Base-by-base conservation (phyloP, 306 rosid genomes). In the Begonia fuchsioides region DNA sequence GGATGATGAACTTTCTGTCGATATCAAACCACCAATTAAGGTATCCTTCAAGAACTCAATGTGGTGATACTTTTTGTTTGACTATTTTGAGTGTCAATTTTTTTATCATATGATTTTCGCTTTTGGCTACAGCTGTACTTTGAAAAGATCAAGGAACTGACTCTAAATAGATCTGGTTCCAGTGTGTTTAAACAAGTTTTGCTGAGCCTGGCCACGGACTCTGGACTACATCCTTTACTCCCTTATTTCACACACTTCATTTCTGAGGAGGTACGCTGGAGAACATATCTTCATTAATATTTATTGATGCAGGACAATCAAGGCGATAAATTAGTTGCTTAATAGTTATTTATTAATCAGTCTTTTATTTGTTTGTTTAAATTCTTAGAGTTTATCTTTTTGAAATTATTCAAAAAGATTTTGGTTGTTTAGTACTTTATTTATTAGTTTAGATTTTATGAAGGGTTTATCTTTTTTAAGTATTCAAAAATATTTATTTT, bases 161-260 rank as follows among this genome's bases (percentile, higher is more conserved):
- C 76, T 53, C 47, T 64, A 45, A 68, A 72, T 48, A 88, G 72
- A 74, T 71, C 90, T 57, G 63, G 75, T 16, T 81, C 93, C 47
- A 47, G 51, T 63, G 64, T 77, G 52, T 72, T 84, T 13, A 74
- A 76, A 68, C 67, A 77, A 74, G 95, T 78, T 11, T 52, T 88
- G 70, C 41, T 77, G 66, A 84, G 93, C 78, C 57, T 88, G 77
- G 68, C 90, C 49, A 71, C 79, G 6, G 90, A 88, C 66, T 73
- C 90, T 8, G 97, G 95, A 54, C 81, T 88, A 64, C 95, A 83
- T 64, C 93, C 84, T 43, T 79, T 84, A 54, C 75, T 84, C 73
- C 97, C 97, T 15, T 78, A 78, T 71, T 81, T 88, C 50, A 58
- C 77, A 17, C 53, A 69, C 75, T 88, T 88, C 51, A 65, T 88